These are phyloP conservation scores for Chaetomium tenue DNA, from an alignment of 495 filamentous ascomycete genomes.

Conservation along the genomic window DNA sequence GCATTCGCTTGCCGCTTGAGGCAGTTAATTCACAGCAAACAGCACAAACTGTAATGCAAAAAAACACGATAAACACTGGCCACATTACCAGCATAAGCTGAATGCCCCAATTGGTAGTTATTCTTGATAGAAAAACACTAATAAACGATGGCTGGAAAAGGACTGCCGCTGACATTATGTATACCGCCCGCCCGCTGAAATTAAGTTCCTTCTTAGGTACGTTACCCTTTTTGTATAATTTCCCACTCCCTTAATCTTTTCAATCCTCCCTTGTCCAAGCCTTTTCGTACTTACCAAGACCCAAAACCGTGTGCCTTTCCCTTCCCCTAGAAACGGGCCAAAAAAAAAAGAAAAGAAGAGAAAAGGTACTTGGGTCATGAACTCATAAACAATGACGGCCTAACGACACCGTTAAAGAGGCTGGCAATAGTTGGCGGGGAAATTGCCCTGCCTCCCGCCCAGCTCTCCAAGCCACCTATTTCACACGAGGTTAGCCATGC, in stretches of 20 bases:
- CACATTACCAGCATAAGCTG: no score
- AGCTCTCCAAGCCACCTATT: slow-evolving; percentile 78
- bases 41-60: no score
- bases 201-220: neutral
- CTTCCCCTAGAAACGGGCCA: neutral
- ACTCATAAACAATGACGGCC: neutral
- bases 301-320: neutral
- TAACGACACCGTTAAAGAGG: neutral
- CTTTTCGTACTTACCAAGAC: neutral
- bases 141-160: no score
- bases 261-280: neutral
- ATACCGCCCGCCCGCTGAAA: neutral
- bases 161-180: no score
- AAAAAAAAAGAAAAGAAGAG: neutral
- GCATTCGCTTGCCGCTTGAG: no score
- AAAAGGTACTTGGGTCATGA: neutral
- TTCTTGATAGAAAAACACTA: no score
- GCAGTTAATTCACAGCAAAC: no score
- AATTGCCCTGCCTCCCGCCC: slow-evolving; percentile 68
- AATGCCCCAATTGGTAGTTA: no score
- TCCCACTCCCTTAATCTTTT: neutral
- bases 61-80: no score
- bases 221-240: neutral
- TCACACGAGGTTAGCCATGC: neutral
- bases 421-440: slow-evolving; percentile 87